A percentile compares a stretch with the other conserved stretches of the same genome.
phyloP scores from a whole-genome alignment of 129 eudicot genomes.

The Saposhnikovia divaricata region DNA sequence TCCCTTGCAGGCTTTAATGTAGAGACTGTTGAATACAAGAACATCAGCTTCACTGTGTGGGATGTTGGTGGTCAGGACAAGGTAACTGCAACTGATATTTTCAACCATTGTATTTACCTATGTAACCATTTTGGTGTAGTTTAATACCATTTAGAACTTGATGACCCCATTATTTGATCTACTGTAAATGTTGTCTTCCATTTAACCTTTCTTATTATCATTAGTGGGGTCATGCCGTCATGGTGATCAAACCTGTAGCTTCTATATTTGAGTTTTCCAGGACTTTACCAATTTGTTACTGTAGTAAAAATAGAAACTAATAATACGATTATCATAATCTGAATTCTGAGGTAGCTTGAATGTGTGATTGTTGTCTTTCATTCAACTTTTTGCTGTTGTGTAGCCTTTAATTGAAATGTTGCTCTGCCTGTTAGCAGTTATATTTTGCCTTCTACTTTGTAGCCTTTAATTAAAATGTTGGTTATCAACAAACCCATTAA shows the following conservation, averaged over 20 bases:
- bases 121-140: not conserved
- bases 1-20: conserved; percentile 36
- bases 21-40: conserved; percentile 49
- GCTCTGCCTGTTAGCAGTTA: not conserved
- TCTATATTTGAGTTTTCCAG: not conserved
- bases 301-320: too few species aligned
- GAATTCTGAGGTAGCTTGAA: not conserved
- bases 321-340: not conserved
- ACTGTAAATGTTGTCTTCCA: not conserved
- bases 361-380: not conserved
- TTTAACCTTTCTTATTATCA: not conserved
- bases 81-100: conserved; percentile 16
- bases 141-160: not conserved
- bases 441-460: not conserved
- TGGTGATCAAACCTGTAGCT: not conserved
- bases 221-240: too few species aligned
- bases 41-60: conserved; percentile 51
- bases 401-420: too few species aligned
- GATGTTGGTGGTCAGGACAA: conserved; percentile 61
- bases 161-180: not conserved
- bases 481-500: not conserved
- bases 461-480: not conserved
- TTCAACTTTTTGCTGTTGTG: too few species aligned
- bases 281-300: not conserved
- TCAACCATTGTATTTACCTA: not conserved